Conservation (phyloP, 179 eudicot genomes). For the Spergularia azorica region DNA sequence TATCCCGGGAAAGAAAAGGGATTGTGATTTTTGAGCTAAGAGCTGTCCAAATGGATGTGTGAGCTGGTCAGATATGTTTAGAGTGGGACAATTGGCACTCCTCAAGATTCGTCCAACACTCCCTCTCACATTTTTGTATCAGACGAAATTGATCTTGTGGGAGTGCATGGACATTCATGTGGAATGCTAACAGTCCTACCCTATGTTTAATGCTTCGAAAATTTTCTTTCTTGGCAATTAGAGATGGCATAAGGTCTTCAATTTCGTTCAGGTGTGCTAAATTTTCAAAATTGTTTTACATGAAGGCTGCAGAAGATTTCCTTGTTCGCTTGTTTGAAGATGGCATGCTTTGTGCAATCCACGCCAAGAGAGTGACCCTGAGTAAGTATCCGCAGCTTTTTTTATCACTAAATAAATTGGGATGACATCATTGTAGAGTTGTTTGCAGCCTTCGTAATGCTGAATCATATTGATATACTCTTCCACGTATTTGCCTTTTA, state of each 20-base stretch:
- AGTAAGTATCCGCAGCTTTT: constrained; percentile 52
- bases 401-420: not conserved
- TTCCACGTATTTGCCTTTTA: too few species aligned
- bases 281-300: constrained; percentile 10
- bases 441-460: too few species aligned
- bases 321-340: constrained; percentile 66
- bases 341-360: constrained; percentile 76
- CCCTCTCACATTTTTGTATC: too few species aligned
- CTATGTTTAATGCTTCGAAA: not conserved
- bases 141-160: too few species aligned
- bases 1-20: not conserved
- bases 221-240: not conserved
- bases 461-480: not conserved
- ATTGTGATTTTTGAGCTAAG: not conserved
- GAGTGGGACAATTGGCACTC: too few species aligned
- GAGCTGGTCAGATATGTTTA: too few species aligned
- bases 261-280: constrained; percentile 13
- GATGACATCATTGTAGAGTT: not conserved
- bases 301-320: constrained; percentile 78
- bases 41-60: not conserved
- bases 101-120: too few species aligned
- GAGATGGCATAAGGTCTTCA: not conserved
- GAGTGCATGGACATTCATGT: too few species aligned
- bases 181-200: too few species aligned
- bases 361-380: constrained; percentile 79